These are phyloP conservation scores for Nitzschia sp. DNA, from an alignment of 108 stramenopile genomes.

Conservation along the genomic window DNA sequence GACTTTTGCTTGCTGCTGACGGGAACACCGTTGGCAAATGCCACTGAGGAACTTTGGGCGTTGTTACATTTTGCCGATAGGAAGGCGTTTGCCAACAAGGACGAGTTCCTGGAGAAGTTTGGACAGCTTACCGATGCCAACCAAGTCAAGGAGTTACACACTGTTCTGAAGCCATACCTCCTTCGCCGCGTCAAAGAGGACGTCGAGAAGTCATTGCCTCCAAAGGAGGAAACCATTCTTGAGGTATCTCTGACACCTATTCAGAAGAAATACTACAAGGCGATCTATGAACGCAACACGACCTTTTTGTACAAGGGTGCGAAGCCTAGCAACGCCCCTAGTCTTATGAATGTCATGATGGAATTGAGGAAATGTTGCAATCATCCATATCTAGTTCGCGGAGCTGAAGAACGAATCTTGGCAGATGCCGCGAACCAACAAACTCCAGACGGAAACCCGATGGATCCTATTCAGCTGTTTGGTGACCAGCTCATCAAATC, in stretches of 20 bases:
- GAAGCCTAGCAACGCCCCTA: slow-evolving; percentile 80
- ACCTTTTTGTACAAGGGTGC: slow-evolving; percentile 80
- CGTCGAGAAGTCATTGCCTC: slow-evolving; percentile 93
- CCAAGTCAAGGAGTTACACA: slow-evolving; percentile 90
- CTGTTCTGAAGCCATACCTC: slow-evolving; percentile 88
- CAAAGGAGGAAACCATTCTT: slow-evolving; percentile 96
- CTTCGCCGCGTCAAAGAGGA: slow-evolving; percentile 97
- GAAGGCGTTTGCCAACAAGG: slow-evolving; percentile 58
- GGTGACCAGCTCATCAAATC: slow-evolving; percentile 84
- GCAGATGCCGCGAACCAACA: slow-evolving; percentile 61
- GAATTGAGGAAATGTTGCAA: slow-evolving; percentile 97
- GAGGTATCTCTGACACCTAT: slow-evolving; percentile 94
- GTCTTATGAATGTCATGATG: slow-evolving; percentile 97
- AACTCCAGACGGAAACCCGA: slow-evolving; percentile 11
- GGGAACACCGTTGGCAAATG: slow-evolving; percentile 97
- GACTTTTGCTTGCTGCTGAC: slow-evolving; percentile 91
- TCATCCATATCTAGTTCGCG: slow-evolving; percentile 84
- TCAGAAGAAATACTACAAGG: slow-evolving; percentile 96
- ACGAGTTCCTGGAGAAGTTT: slow-evolving; percentile 79
- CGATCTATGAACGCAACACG: slow-evolving; percentile 96
- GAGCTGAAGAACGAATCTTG: slow-evolving; percentile 83
- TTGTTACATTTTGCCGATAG: slow-evolving; percentile 82
- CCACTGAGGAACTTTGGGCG: slow-evolving; percentile 95
- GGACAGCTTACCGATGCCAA: slow-evolving; percentile 79
- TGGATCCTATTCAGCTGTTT: slow-evolving; percentile 67